A percentile compares a stretch with the other conserved stretches of the same genome.
Evolutionary conservation across 2,329 filamentous ascomycete species (phyloP).

Genomic region (Sordariomycetes sp.): DNA sequence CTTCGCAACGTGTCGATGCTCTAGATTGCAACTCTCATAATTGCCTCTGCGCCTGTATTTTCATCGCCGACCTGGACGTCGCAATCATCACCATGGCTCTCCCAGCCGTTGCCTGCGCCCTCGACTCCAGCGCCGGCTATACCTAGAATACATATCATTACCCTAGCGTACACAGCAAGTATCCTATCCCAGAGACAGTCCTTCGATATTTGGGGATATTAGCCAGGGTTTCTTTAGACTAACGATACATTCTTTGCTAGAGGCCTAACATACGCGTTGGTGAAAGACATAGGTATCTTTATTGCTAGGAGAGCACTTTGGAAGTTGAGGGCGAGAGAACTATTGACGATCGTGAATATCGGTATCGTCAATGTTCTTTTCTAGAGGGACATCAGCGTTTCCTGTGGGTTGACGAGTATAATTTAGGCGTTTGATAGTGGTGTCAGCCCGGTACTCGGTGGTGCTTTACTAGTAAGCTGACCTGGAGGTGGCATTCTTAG

Average conservation of each 20-base stretch:
- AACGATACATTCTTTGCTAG: conserved; percentile 42
- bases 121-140: conserved; percentile 55
- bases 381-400: conserved; percentile 23
- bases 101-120: conserved; percentile 51
- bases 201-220: conserved; percentile 49
- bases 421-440: conserved; percentile 59
- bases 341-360: conserved; percentile 43
- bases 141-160: conserved; percentile 70
- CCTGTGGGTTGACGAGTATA: conserved; percentile 56
- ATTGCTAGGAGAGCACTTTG: conserved; percentile 39
- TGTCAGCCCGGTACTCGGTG: conserved; percentile 56
- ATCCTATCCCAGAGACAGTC: conserved; percentile 63
- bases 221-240: conserved; percentile 39
- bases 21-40: conserved; percentile 20
- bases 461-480: conserved; percentile 51
- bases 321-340: conserved; percentile 41
- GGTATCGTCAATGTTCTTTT: conserved; percentile 46
- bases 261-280: conserved; percentile 33
- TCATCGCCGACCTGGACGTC: conserved; percentile 37
- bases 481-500: conserved; percentile 39
- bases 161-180: conserved; percentile 58
- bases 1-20: background rate
- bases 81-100: conserved; percentile 55
- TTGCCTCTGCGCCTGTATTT: conserved; percentile 28
- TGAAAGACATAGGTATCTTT: conserved; percentile 13